Conservation (phyloP, 495 filamentous ascomycete species). For the Neurospora terricola region DNA sequence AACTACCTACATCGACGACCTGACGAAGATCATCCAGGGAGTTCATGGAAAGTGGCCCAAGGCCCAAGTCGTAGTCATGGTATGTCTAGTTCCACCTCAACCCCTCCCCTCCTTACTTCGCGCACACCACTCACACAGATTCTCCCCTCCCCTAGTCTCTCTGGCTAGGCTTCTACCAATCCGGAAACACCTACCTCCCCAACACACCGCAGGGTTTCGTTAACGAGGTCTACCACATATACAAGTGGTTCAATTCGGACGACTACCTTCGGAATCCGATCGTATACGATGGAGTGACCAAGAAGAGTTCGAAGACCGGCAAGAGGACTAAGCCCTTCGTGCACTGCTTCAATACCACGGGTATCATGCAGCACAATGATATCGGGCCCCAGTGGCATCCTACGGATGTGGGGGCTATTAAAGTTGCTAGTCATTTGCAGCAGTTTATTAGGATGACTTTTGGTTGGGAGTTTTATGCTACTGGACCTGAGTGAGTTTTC, state of each 20-base stretch:
- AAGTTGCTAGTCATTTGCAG: slow-evolving; percentile 55
- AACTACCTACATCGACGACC: slow-evolving; percentile 42
- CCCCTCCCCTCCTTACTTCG: background rate
- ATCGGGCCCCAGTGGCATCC: slow-evolving; percentile 55
- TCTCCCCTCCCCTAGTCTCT: slow-evolving; percentile 35
- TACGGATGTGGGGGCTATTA: slow-evolving; percentile 58
- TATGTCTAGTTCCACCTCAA: slow-evolving; percentile 16
- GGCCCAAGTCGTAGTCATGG: slow-evolving; percentile 54
- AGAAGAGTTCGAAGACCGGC: slow-evolving; percentile 26
- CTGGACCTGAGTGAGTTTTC: slow-evolving; percentile 43
- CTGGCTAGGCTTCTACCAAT: slow-evolving; percentile 47
- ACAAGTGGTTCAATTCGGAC: slow-evolving; percentile 45
- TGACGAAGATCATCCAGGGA: slow-evolving; percentile 49
- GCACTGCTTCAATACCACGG: slow-evolving; percentile 58
- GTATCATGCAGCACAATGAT: slow-evolving; percentile 61
- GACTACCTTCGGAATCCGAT: slow-evolving; percentile 32
- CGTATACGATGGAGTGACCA: slow-evolving; percentile 35
- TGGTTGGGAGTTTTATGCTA: slow-evolving; percentile 50
- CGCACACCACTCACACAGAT: background rate
- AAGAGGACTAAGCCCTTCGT: slow-evolving; percentile 42
- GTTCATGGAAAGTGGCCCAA: slow-evolving; percentile 52
- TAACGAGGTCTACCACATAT: slow-evolving; percentile 44
- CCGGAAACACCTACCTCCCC: slow-evolving; percentile 45
- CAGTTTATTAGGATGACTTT: slow-evolving; percentile 44
- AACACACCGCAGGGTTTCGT: slow-evolving; percentile 35